phyloP scores from a whole-genome alignment of 352 stramenopile species.

The Phytopythium chamaehyphon region DNA sequence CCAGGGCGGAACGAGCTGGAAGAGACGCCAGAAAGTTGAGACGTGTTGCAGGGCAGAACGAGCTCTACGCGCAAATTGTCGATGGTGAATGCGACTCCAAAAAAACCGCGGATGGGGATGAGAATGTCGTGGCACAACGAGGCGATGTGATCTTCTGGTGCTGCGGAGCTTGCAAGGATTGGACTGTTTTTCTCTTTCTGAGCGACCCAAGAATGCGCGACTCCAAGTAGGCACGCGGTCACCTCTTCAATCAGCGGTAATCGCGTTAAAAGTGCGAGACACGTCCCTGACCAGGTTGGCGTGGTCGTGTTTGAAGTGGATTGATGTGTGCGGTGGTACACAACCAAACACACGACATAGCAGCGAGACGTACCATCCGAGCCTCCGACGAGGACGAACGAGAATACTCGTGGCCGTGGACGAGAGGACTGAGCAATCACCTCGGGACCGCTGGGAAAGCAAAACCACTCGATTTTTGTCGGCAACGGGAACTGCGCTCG shows the following conservation, averaged over 20 bases:
- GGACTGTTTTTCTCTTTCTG: constrained; percentile 3
- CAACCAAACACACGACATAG: constrained; percentile 67
- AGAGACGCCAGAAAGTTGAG: constrained; percentile 39
- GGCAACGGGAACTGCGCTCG: constrained; percentile 59
- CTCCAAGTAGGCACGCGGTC: constrained; percentile 43
- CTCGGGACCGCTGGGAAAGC: constrained; percentile 69
- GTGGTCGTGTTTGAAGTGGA: background rate
- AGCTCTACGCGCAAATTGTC: constrained; percentile 29
- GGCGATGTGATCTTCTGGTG: constrained; percentile 32
- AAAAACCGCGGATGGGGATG: constrained; percentile 57
- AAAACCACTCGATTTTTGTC: constrained; percentile 90
- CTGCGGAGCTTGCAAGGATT: background rate
- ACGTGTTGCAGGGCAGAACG: constrained; percentile 46
- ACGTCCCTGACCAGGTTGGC: constrained; percentile 58
- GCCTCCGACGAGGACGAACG: constrained; percentile 75
- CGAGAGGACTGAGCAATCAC: constrained; percentile 37
- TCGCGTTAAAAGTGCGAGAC: constrained; percentile 68
- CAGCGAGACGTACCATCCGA: constrained; percentile 64
- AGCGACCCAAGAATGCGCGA: constrained; percentile 49
- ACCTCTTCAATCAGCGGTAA: constrained; percentile 59
- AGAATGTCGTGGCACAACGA: constrained; percentile 54
- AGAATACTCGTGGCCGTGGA: constrained; percentile 61
- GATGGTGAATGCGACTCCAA: constrained; percentile 58
- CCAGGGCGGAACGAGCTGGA: constrained; percentile 6
- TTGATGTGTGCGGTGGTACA: constrained; percentile 44